Percentiles rank a stretch among this genome's conserved stretches.
phyloP scores from a whole-genome alignment of 805 yeast species.

The Wickerhamomyces queroliae region DNA sequence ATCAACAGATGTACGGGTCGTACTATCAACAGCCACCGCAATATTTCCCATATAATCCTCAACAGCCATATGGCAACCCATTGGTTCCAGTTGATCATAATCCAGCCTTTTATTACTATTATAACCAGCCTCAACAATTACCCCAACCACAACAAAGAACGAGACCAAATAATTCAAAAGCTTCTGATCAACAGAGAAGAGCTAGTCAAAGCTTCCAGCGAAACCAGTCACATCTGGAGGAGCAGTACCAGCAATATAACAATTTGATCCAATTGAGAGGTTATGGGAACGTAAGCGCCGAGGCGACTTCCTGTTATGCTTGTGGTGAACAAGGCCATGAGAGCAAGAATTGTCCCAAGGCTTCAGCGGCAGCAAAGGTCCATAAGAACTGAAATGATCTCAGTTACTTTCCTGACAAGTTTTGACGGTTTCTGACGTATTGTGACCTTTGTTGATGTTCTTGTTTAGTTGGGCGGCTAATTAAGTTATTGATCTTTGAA shows the following conservation, averaged over 20 bases:
- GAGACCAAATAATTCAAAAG: too few species aligned
- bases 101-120: too few species aligned
- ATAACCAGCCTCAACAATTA: too few species aligned
- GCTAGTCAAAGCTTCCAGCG: too few species aligned
- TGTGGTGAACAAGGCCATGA: constrained; percentile 15
- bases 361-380: too few species aligned
- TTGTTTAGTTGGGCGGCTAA: neutral
- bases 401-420: too few species aligned
- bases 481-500: neutral
- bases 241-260: neutral
- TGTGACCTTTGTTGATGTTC: neutral
- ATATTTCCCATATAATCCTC: too few species aligned
- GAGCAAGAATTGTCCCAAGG: constrained; percentile 7
- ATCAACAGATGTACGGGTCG: neutral
- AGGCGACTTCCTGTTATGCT: constrained; percentile 4
- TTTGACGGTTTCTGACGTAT: neutral
- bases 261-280: neutral
- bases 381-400: too few species aligned
- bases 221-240: neutral
- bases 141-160: too few species aligned
- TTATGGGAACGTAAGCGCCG: neutral
- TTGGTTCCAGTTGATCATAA: too few species aligned
- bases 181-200: too few species aligned
- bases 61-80: too few species aligned
- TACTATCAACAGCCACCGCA: neutral